Evolutionary conservation across 805 yeast genomes (phyloP).

Genomic region (Candida xiaguanensis): DNA sequence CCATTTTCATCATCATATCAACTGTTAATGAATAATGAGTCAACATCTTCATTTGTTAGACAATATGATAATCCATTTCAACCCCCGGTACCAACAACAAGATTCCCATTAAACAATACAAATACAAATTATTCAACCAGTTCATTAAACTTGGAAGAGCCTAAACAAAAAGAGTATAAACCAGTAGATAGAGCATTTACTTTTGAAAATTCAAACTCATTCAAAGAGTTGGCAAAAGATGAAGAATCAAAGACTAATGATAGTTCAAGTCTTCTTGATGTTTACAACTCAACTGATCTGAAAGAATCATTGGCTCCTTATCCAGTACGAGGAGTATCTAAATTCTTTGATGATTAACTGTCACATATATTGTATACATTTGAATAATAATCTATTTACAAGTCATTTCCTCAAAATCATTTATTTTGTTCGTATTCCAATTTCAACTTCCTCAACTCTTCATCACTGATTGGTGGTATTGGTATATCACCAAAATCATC

Average conservation of each 20-base stretch:
- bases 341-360: constrained; percentile 13
- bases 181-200: background rate
- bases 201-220: constrained; percentile 4
- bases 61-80: background rate
- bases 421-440: constrained; percentile 61
- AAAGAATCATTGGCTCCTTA: constrained; percentile 19
- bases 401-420: constrained; percentile 6
- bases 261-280: background rate
- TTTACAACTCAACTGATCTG: constrained; percentile 3
- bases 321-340: constrained; percentile 30
- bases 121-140: background rate
- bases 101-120: background rate
- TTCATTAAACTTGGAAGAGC: background rate
- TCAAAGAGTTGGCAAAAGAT: too few species aligned
- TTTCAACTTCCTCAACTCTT: constrained; percentile 67
- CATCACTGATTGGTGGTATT: constrained; percentile 84
- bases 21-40: background rate
- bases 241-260: too few species aligned
- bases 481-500: constrained; percentile 87
- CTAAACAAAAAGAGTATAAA: background rate
- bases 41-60: constrained; percentile 3
- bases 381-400: constrained; percentile 12
- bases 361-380: background rate
- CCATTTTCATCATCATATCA: background rate
- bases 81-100: background rate